Conservation (phyloP, 345 rosid species). For the Lepidium didymum region DNA sequence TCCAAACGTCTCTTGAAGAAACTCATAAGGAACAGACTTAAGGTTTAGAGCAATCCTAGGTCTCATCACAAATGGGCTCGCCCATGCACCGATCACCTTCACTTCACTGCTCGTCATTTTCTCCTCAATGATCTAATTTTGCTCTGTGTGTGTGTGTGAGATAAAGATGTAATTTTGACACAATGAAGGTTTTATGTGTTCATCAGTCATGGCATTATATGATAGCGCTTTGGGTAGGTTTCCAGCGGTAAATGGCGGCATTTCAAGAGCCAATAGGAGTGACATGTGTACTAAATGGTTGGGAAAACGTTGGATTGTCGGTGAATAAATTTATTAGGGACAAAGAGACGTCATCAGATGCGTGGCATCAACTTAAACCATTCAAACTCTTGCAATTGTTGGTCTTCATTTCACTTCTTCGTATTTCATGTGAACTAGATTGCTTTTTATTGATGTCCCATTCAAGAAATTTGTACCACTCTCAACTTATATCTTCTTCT, state of each 20-base stretch:
- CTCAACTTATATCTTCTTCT: neutral
- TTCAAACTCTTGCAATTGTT: neutral
- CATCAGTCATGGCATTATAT: conserved; percentile 7
- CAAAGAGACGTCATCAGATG: neutral
- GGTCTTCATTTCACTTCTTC: neutral
- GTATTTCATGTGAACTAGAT: neutral
- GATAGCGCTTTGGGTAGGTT: conserved; percentile 6
- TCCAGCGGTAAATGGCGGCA: neutral
- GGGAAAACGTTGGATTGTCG: conserved; percentile 2
- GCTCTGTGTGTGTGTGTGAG: neutral
- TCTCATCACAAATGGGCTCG: conserved; percentile 69
- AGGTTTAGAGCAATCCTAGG: conserved; percentile 56
- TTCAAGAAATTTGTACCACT: neutral
- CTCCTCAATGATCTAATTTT: neutral
- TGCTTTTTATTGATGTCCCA: neutral
- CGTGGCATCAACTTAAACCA: neutral
- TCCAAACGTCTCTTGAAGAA: conserved; percentile 43
- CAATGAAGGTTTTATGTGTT: neutral
- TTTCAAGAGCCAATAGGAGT: neutral
- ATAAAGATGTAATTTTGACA: neutral
- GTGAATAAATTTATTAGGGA: neutral
- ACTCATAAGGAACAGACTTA: conserved; percentile 57
- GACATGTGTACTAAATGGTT: neutral
- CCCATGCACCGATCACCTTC: conserved; percentile 61
- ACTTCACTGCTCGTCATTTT: conserved; percentile 36